Conservation (phyloP, 2,329 filamentous ascomycete species). For the Zymoseptoria crescenta region DNA sequence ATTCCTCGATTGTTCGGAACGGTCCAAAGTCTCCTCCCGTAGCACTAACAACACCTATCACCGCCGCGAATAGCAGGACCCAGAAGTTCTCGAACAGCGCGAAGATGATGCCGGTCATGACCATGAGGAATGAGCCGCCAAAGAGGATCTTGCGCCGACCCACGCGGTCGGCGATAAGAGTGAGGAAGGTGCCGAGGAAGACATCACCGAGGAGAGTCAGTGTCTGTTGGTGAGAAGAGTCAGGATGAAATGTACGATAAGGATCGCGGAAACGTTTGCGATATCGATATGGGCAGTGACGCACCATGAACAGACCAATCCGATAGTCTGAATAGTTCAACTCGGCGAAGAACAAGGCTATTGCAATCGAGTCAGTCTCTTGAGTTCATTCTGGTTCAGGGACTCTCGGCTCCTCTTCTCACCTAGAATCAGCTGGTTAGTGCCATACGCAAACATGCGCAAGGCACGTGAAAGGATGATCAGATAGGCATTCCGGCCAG, state of each 20-base stretch:
- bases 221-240: not conserved
- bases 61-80: constrained; percentile 27
- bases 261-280: not conserved
- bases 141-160: constrained; percentile 27
- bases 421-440: constrained; percentile 26
- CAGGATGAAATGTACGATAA: not conserved
- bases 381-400: not conserved
- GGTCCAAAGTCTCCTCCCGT: constrained; percentile 58
- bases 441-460: constrained; percentile 30
- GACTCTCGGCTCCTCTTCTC: not conserved
- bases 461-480: constrained; percentile 45
- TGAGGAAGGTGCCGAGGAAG: constrained; percentile 27
- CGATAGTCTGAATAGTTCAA: constrained; percentile 26
- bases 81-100: constrained; percentile 28
- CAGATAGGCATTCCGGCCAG: constrained; percentile 42
- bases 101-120: constrained; percentile 25
- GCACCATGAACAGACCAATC: constrained; percentile 29
- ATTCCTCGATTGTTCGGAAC: constrained; percentile 59
- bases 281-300: constrained; percentile 15
- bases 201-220: constrained; percentile 26
- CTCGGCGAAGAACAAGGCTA: constrained; percentile 29
- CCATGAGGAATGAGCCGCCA: constrained; percentile 26
- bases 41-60: constrained; percentile 27
- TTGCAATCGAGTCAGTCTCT: not conserved
- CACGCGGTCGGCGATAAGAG: constrained; percentile 28